Conservation (phyloP, 495 filamentous ascomycete species). For the Penicillium samsonianum region DNA sequence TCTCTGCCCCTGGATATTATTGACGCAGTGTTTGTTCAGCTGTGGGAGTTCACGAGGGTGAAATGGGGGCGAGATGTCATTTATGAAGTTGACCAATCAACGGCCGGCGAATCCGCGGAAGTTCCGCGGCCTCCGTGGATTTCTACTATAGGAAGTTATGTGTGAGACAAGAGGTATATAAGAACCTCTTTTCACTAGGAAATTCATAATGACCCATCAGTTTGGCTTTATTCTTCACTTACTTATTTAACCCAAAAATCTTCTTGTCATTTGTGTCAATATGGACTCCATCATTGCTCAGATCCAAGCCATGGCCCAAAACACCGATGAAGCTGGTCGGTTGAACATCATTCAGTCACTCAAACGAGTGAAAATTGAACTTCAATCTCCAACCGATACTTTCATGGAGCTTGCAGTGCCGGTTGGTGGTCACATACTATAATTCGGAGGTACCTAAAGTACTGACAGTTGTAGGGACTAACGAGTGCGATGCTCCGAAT, state of each 20-base stretch:
- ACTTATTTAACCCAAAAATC: neutral
- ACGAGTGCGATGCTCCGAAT: conserved; percentile 28
- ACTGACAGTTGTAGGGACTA: conserved; percentile 22
- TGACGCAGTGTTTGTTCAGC: neutral
- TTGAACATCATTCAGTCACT: conserved; percentile 25
- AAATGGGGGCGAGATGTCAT: neutral
- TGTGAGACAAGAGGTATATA: conserved; percentile 8
- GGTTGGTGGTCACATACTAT: conserved; percentile 12
- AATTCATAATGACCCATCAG: neutral
- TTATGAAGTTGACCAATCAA: conserved; percentile 17
- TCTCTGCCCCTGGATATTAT: neutral
- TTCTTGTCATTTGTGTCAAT: neutral
- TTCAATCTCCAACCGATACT: conserved; percentile 27
- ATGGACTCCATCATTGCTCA: conserved; percentile 35
- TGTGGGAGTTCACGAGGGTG: neutral
- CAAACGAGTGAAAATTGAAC: conserved; percentile 16
- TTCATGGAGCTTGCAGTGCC: conserved; percentile 20
- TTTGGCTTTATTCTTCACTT: neutral
- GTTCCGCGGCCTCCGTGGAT: conserved; percentile 15
- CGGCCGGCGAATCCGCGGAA: conserved; percentile 23
- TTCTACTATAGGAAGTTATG: neutral
- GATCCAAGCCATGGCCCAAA: conserved; percentile 22
- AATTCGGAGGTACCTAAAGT: neutral
- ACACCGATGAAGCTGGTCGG: conserved; percentile 25
- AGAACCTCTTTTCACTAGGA: neutral